Evolutionary conservation across 331 rosid genomes (phyloP), one percentile per base, ranked within the genome.

Genomic region (Phaseolus coccineus): DNA sequence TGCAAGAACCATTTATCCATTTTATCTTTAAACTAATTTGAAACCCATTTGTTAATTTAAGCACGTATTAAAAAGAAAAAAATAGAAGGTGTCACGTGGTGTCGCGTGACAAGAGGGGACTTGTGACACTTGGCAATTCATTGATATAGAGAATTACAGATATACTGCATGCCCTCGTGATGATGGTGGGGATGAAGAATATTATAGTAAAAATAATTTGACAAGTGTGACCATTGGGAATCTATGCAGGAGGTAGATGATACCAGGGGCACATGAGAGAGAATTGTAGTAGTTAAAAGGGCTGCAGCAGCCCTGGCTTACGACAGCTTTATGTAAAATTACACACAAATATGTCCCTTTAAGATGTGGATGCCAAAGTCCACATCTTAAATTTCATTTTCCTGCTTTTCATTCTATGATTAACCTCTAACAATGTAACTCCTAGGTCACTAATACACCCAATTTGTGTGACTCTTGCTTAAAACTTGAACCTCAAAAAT

Each of bases 181-280:
- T 80, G 2, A 25, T 77, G 81, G 71, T 73, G 82, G 28, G 62
- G n/a, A 61, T 82, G 6, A 53, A 64, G 28, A 77, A 61, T 88
- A 89, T 56, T 78, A 50, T 73, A 86, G 67, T 77, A 46, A n/a
- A 37, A 82, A 57, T 73, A 28, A 71, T 81, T 84, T 72, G 85
- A 71, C 81, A 80, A 69, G 77, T 79, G 76, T 81, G 80, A 77
- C 76, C 35, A 61, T 22, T 65, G 64, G 85, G 96, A 89, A 88
- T 90, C 96, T 85, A 66, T 30, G 94, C 94, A 89, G 90, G 87
- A 88, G 94, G 72, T 78, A 55, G 64, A 44, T 67, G 55, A 40
- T 67, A 59, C 77, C 69, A 48, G 69, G 25, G 31, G 84, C 90
- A 87, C 92, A 86, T 86, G 92, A 80, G 72, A 63, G 75, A 69